Conservation (phyloP, 192 early-diverging fungal species). For the Podila epicladia region DNA sequence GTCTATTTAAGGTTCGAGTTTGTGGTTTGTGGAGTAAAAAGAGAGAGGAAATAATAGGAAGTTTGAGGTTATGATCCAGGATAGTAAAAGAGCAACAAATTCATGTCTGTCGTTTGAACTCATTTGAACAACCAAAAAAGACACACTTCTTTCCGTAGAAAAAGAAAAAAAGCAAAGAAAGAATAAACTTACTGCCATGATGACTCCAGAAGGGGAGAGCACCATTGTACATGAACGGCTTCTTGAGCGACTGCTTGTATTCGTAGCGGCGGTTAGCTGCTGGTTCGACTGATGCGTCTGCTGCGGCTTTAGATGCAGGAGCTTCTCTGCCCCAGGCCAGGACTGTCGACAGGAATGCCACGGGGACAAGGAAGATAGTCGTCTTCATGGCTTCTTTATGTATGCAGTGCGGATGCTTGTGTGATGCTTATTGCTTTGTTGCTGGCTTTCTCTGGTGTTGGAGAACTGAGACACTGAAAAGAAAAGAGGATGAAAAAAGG, state of each 20-base stretch:
- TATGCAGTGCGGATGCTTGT: neutral
- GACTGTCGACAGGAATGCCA: slow-evolving; percentile 17
- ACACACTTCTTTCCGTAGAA: neutral
- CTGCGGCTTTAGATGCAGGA: neutral
- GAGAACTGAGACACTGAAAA: neutral
- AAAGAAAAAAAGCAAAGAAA: neutral
- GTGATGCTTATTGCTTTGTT: neutral
- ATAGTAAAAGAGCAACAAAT: neutral
- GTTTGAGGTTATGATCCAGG: neutral
- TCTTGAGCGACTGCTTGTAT: slow-evolving; percentile 72
- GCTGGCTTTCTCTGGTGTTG: neutral
- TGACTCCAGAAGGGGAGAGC: slow-evolving; percentile 63
- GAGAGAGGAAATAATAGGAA: neutral
- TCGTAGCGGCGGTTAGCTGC: slow-evolving; percentile 56
- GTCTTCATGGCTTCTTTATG: slow-evolving; percentile 14
- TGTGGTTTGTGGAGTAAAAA: neutral
- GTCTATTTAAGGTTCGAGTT: slow-evolving; percentile 11
- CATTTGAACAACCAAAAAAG: neutral
- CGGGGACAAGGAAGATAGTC: slow-evolving; percentile 11
- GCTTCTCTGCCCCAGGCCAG: slow-evolving; percentile 31
- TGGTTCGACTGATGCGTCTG: slow-evolving; percentile 3
- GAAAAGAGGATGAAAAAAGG: neutral
- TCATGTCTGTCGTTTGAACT: neutral
- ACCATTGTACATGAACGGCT: slow-evolving; percentile 61
- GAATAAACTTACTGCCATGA: slow-evolving; percentile 54